These are phyloP conservation scores for Xerocomus nothofagi DNA, from an alignment of 1,284 basidiomycete genomes.

Conservation along the genomic window DNA sequence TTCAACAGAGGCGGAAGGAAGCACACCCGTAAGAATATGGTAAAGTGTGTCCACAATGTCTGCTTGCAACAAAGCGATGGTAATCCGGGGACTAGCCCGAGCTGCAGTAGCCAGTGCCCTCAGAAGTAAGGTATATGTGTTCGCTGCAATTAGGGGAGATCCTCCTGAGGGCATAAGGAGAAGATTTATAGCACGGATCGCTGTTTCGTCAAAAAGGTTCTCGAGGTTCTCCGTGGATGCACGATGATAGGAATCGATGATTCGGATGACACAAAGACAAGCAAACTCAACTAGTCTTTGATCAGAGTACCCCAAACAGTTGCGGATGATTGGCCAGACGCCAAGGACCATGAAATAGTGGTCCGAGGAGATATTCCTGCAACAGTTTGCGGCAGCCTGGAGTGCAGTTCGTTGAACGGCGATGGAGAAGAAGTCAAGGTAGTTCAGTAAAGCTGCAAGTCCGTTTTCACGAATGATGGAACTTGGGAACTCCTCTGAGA, in stretches of 20 bases:
- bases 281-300: slow-evolving; percentile 93
- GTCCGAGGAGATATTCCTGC: slow-evolving; percentile 84
- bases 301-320: slow-evolving; percentile 87
- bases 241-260: slow-evolving; percentile 88
- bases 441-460: slow-evolving; percentile 86
- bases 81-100: slow-evolving; percentile 83
- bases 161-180: slow-evolving; percentile 86
- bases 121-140: slow-evolving; percentile 87
- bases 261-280: slow-evolving; percentile 88
- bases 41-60: slow-evolving; percentile 90
- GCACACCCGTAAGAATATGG: slow-evolving; percentile 89
- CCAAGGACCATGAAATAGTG: slow-evolving; percentile 85
- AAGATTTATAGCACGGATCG: slow-evolving; percentile 81
- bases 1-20: slow-evolving; percentile 63
- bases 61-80: slow-evolving; percentile 82
- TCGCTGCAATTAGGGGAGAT: slow-evolving; percentile 78
- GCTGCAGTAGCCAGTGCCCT: slow-evolving; percentile 85
- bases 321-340: slow-evolving; percentile 90
- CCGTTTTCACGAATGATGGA: slow-evolving; percentile 94
- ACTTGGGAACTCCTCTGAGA: slow-evolving; percentile 93
- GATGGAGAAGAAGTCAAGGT: slow-evolving; percentile 95
- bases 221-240: slow-evolving; percentile 84
- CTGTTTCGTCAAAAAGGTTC: slow-evolving; percentile 76
- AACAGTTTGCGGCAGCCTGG: slow-evolving; percentile 95
- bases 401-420: slow-evolving; percentile 94